A percentile compares a stretch with the other conserved stretches of the same genome.
Conservation (phyloP, 2,329 filamentous ascomycete genomes). For the Fonsecaea pugnacius region DNA sequence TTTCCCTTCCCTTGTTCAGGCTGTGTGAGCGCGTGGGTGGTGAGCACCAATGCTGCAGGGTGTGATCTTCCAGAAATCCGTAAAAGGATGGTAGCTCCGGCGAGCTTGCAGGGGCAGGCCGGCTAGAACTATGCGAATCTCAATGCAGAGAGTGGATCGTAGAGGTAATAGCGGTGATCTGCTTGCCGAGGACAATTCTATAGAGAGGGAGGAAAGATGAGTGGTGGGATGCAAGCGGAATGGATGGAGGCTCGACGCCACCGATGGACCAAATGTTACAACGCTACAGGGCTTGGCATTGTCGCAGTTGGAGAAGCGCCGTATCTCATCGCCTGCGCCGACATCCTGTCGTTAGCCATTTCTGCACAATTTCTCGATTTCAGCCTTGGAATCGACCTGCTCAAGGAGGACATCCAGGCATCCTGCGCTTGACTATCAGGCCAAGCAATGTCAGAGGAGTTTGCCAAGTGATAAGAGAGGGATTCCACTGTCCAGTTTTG, state of each 20-base stretch:
- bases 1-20: background rate
- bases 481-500: constrained; percentile 11
- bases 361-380: background rate
- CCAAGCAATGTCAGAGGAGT: background rate
- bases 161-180: constrained; percentile 6
- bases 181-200: constrained; percentile 1
- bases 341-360: background rate
- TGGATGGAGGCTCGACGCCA: constrained; percentile 5
- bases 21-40: background rate
- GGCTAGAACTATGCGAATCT: constrained; percentile 7
- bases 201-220: background rate
- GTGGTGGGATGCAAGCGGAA: constrained; percentile 8
- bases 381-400: constrained; percentile 6
- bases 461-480: constrained; percentile 21
- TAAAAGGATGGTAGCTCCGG: constrained; percentile 16
- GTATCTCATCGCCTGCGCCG: background rate
- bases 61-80: constrained; percentile 7
- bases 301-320: background rate
- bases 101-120: constrained; percentile 6
- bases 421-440: constrained; percentile 1
- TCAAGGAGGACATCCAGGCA: background rate
- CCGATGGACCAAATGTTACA: constrained; percentile 10
- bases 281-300: constrained; percentile 17
- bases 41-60: constrained; percentile 11
- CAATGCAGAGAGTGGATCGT: constrained; percentile 7